Evolutionary conservation across 495 filamentous ascomycete species (phyloP), one percentile per base, ranked within the genome.

Genomic region (Cercophora sp.): DNA sequence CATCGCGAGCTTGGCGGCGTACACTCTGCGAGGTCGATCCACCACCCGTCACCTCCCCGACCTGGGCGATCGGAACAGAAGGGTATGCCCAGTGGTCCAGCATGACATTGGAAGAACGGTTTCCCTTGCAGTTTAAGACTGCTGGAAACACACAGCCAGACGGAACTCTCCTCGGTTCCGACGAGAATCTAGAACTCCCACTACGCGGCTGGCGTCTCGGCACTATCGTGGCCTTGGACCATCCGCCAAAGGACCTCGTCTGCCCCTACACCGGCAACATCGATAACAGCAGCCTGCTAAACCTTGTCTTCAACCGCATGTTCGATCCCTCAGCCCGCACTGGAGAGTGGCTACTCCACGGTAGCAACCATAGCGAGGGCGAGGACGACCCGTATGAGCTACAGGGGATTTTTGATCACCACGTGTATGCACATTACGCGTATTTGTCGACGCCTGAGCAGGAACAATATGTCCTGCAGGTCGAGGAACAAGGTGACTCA

Each of bases 41-140:
- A 5, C 15, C 32, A 6, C 13, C 31, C 11, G 9, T 47, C 10
- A n/a, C 32, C 5, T 15, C 3, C 25, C 49, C 49, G 4, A 43
- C 37, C 20, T 52, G 49, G 49, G 25, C 49, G 9, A 8, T 52
- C 4, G 25, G 37, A 8, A 31, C 19, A 18, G 49, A 52, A 43
- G 49, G 49, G 3, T 43, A 29, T n/a, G 16, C 23, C 11, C 20
- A 52, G 23, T 51, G 48, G 48, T 44, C 41, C 24, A 40, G 34
- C 23, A 18, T 51, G 34, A 34, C 34, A 18, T 19, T 40, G 2
- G 9, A n/a, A 8, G 48, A 26, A n/a, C 1, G 24, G 23, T 42
- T 51, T 22, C 41, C 41, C 41, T 44, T 23, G 2, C 26, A 26
- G 19, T 27, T 25, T n/a, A 13, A 5, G 3, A 4, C 41, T 23